Base-by-base conservation (phyloP, 2,329 filamentous ascomycete genomes). In the Dryadomyces quercus-mongolicae region DNA sequence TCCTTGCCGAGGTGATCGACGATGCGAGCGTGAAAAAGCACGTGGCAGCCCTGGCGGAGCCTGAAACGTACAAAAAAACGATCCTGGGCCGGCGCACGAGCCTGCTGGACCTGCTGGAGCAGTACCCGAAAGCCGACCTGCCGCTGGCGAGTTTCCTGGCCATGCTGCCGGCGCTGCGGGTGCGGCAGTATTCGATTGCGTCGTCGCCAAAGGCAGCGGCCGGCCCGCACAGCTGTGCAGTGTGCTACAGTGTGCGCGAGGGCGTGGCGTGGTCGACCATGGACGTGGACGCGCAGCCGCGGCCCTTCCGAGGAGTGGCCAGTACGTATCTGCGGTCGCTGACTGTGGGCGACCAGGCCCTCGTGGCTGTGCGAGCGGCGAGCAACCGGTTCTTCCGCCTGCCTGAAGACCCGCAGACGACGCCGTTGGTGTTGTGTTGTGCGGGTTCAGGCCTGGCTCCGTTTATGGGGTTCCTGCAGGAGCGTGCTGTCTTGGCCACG, bases 221-320 rank as follows among this genome's bases (percentile, higher is more conserved):
- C 71, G 77, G 0, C 70, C 20, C 55, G 21, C 18, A 21, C 20
- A 18, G 72, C 55, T 75, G 77, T 55, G 81, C 83, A 0, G 73
- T 90, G 21, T 88, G 84, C 5, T 88, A 85, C 68, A 75, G 75
- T 2, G 77, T 89, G 0, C 74, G 86, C 49, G 75, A 84, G 54
- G 72, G 72, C 5, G 76, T 78, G 81, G 81, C 53, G 78, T 83
- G 2, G 49, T 44, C 42, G 3, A 3, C 10, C 6, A 12, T 16
- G 4, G 36, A 12, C 15, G 44, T 54, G 13, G 57, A 8, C 45
- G 21, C 21, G 20, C 10, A 31, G 52, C 43, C 20, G 1, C 44
- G 45, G 12, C 59, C 54, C 22, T 73, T 80, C 64, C 64, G 77
- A 5, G 82, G 82, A 48, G 80, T 84, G 1, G 77, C 81, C 2